phyloP scores from a whole-genome alignment of 2,329 filamentous ascomycete genomes.

The Botryotinia calthae region DNA sequence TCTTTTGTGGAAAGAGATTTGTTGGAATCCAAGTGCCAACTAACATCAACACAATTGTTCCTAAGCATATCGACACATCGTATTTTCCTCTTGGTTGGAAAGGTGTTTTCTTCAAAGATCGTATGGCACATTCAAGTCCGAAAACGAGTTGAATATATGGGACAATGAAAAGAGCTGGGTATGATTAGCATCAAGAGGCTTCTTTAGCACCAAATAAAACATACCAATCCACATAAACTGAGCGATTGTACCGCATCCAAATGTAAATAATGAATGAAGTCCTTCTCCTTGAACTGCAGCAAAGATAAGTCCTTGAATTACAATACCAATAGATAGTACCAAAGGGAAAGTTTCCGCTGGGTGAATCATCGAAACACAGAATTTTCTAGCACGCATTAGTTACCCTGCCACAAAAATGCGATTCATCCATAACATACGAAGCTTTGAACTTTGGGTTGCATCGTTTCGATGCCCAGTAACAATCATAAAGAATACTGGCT shows the following conservation, averaged over 20 bases:
- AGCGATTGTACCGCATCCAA: conserved; percentile 53
- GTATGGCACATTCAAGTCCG: conserved; percentile 57
- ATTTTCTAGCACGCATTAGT: conserved; percentile 34
- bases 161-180: conserved; percentile 62
- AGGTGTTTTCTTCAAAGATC: conserved; percentile 53
- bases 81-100: conserved; percentile 60
- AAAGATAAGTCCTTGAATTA: conserved; percentile 57
- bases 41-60: conserved; percentile 49
- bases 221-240: conserved; percentile 60
- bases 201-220: conserved; percentile 18
- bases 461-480: conserved; percentile 38
- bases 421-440: conserved; percentile 44
- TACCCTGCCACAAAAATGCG: conserved; percentile 36
- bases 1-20: conserved; percentile 51
- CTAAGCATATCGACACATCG: conserved; percentile 57
- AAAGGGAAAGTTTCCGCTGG: conserved; percentile 50
- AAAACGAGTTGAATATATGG: conserved; percentile 66
- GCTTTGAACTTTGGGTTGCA: conserved; percentile 37
- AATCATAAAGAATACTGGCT: conserved; percentile 56
- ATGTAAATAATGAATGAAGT: conserved; percentile 49
- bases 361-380: conserved; percentile 38
- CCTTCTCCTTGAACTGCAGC: conserved; percentile 56
- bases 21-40: conserved; percentile 59
- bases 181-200: conserved; percentile 27
- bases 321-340: conserved; percentile 55